Conservation (phyloP, 1,284 basidiomycete species). For the Austroboletus niveus region DNA sequence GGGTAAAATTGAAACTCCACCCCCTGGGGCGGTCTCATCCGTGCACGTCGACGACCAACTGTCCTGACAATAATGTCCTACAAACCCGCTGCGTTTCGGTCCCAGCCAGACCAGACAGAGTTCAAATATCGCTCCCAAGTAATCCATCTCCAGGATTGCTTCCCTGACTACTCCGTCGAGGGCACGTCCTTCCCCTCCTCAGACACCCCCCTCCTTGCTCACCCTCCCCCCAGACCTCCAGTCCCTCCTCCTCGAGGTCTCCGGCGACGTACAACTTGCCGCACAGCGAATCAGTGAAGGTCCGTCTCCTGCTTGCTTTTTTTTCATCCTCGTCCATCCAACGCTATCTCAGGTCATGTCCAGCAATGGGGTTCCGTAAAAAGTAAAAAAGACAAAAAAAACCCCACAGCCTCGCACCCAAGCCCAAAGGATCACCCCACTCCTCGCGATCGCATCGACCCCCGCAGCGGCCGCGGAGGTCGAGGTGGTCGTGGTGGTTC, state of each 20-base stretch:
- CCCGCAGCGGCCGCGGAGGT: constrained; percentile 64
- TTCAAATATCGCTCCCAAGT: constrained; percentile 52
- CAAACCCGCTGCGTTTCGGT: constrained; percentile 47
- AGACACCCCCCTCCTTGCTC: constrained; percentile 9
- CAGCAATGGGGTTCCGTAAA: constrained; percentile 86
- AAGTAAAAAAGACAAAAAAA: constrained; percentile 86
- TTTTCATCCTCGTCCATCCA: constrained; percentile 9
- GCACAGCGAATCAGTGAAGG: constrained; percentile 80
- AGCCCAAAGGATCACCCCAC: constrained; percentile 47
- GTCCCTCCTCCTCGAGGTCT: constrained; percentile 69
- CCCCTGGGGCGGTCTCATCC: constrained; percentile 2
- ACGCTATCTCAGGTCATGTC: constrained; percentile 55
- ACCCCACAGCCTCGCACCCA: constrained; percentile 28
- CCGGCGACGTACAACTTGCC: constrained; percentile 74
- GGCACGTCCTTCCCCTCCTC: constrained; percentile 44
- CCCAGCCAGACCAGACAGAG: constrained; percentile 36
- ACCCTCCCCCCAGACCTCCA: constrained; percentile 57
- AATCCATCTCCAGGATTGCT: constrained; percentile 71
- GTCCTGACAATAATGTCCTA: constrained; percentile 47
- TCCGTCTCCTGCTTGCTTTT: constrained; percentile 32
- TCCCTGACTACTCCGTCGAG: constrained; percentile 76
- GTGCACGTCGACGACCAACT: background rate
- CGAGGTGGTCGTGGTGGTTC: constrained; percentile 60
- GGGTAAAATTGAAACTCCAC: constrained; percentile 32
- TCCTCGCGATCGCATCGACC: constrained; percentile 51